These are phyloP conservation scores for Podaxis sp. DNA, from an alignment of 768 basidiomycete genomes.

Conservation along the genomic window DNA sequence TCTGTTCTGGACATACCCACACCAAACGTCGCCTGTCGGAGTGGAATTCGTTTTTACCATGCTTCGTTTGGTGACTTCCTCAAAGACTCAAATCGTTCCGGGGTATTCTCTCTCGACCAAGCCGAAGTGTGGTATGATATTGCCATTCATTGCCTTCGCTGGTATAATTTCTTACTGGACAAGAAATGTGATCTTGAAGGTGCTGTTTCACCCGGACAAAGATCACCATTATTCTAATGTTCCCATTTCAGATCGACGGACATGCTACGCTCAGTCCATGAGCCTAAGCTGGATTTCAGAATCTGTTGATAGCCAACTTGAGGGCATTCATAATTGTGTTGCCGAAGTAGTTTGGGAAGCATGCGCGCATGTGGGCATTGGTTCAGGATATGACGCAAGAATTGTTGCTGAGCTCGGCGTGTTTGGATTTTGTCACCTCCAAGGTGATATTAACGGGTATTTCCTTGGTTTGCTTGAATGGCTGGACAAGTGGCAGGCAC, in stretches of 20 bases:
- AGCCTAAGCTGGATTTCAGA: no score
- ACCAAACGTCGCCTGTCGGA: neutral
- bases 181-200: neutral
- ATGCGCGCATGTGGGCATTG: no score
- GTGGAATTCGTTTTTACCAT: neutral
- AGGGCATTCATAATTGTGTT: no score
- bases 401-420: no score
- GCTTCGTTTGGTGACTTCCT: neutral
- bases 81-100: neutral
- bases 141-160: neutral
- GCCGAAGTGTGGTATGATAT: neutral
- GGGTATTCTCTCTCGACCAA: neutral
- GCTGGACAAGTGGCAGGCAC: neutral
- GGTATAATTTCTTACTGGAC: neutral
- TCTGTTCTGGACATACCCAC: neutral
- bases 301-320: no score
- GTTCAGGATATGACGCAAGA: no score
- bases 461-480: no score
- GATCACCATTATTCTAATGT: neutral
- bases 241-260: neutral
- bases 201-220: neutral
- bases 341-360: no score
- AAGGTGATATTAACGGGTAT: no score
- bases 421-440: no score
- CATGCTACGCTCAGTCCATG: no score